Base-by-base conservation (phyloP, 129 eudicot species). In the Flaveria bidentis region DNA sequence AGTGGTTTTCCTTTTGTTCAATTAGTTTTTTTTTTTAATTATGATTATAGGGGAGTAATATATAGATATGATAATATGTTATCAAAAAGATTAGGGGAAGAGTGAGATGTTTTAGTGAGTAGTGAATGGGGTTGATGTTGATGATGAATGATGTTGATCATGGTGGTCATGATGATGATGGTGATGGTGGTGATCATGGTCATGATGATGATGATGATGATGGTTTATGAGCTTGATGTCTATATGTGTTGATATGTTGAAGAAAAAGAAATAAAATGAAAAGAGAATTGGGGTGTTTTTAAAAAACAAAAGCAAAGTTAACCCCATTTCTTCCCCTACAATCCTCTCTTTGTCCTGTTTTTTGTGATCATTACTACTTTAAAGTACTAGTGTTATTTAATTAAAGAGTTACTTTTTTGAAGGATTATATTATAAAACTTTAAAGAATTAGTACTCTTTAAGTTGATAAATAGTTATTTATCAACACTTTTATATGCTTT, bases 11-110 rank as follows among this genome's bases (percentile, higher is more conserved):
- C 33, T 60, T 51, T 50, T 63, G 41, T 41, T 76, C 41, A 28
- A 15, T 71, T 69, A n/a, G 11, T 52, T 17, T 28, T 46, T 71
- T 71, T 33, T 12, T 30, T 47, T 52, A 63, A 80, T 65, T 80
- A 80, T 80, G 83, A 80, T 80, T 56, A 72, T 65, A 80, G 83
- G 83, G 83, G 73, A 80, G 83, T 80, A 80, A 80, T 73, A 80
- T 80, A 80, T 80, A 73, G 83, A 80, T 79, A 36, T 36, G 82
- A 78, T 63, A 63, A 72, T 79, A 80, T 72, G 41, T 72, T 64
- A 64, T 72, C 78, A 80, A 80, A 80, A 52, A 67, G 33, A 20
- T 78, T 64, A 79, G 83, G 73, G 78, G 83, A 73, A 80, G 83
- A 80, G 65, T 65, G 83, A 80, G 83, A 80, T 80, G 50, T 73